A percentile compares a stretch with the other conserved stretches of the same genome.
phyloP scores from a whole-genome alignment of 228 moss, liverwort and hornwort genomes.

The Sphagnum fallax region DNA sequence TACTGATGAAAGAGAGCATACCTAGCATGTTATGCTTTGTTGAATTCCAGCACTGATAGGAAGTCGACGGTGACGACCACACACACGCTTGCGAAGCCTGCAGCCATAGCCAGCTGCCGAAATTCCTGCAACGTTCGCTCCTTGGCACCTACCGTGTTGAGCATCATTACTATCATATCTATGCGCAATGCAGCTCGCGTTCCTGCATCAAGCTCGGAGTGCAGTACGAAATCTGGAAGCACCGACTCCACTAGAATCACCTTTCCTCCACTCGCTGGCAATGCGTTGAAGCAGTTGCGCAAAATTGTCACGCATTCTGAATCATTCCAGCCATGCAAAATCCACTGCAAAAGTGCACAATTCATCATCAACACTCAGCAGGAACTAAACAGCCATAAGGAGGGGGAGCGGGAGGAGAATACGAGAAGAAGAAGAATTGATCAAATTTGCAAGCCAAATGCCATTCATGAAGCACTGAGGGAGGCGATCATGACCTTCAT shows the following conservation, averaged over 20 bases:
- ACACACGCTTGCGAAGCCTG: slow-evolving; percentile 11
- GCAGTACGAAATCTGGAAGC: slow-evolving; percentile 12
- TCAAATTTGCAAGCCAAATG: too few species aligned
- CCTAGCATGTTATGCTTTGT: slow-evolving; percentile 11
- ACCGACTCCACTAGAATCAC: slow-evolving; percentile 42
- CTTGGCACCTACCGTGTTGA: neutral
- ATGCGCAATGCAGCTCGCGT: neutral
- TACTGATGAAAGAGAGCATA: too few species aligned
- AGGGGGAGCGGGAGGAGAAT: too few species aligned
- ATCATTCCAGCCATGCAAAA: slow-evolving; percentile 67
- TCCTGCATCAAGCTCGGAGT: slow-evolving; percentile 4
- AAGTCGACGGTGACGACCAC: slow-evolving; percentile 16
- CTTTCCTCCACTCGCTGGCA: slow-evolving; percentile 32
- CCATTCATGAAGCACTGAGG: too few species aligned
- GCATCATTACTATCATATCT: slow-evolving; percentile 16
- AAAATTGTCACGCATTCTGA: slow-evolving; percentile 42
- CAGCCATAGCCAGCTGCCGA: slow-evolving; percentile 11
- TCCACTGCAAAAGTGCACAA: slow-evolving; percentile 24
- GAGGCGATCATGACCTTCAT: slow-evolving; percentile 11
- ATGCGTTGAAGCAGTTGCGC: slow-evolving; percentile 35
- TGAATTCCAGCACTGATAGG: slow-evolving; percentile 12
- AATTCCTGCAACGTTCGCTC: slow-evolving; percentile 9
- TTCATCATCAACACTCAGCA: neutral
- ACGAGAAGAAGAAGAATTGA: too few species aligned
- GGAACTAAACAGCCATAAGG: too few species aligned